Evolutionary conservation across 306 rosid species (phyloP).

Genomic region (Amphicarpaea edgeworthii): DNA sequence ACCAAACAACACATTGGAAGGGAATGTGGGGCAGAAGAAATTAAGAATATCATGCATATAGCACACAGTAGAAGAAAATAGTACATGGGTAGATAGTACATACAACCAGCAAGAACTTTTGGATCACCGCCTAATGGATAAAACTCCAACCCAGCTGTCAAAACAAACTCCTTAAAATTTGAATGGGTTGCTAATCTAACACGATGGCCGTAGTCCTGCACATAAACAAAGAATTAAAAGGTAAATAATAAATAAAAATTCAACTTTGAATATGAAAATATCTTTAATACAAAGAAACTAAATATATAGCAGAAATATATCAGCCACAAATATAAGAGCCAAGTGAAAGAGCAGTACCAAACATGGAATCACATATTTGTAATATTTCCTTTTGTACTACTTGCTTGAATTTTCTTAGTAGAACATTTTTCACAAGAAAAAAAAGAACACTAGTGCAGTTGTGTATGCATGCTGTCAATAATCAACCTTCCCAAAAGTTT

Average conservation of each 20-base stretch:
- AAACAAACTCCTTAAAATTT: constrained; percentile 97
- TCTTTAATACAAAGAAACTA: neutral
- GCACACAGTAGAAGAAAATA: constrained; percentile 40
- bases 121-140: constrained; percentile 98
- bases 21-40: neutral
- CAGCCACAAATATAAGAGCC: neutral
- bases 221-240: constrained; percentile 6
- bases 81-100: constrained; percentile 57
- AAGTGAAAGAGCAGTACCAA: constrained; percentile 4
- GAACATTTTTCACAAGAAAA: constrained; percentile 18
- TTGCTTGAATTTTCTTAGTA: neutral
- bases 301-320: constrained; percentile 30
- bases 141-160: constrained; percentile 99
- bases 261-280: neutral
- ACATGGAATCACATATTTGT: constrained; percentile 16
- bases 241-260: no score
- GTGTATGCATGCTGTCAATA: neutral
- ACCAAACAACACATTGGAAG: neutral
- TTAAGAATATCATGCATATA: constrained; percentile 20
- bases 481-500: constrained; percentile 4
- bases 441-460: constrained; percentile 4
- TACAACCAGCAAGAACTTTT: constrained; percentile 98
- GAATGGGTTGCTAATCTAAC: constrained; percentile 98
- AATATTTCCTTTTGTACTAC: constrained; percentile 2
- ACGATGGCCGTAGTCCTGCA: constrained; percentile 99